These are phyloP conservation scores for Amanita muscaria DNA, from an alignment of 768 basidiomycete genomes.

Conservation along the genomic window DNA sequence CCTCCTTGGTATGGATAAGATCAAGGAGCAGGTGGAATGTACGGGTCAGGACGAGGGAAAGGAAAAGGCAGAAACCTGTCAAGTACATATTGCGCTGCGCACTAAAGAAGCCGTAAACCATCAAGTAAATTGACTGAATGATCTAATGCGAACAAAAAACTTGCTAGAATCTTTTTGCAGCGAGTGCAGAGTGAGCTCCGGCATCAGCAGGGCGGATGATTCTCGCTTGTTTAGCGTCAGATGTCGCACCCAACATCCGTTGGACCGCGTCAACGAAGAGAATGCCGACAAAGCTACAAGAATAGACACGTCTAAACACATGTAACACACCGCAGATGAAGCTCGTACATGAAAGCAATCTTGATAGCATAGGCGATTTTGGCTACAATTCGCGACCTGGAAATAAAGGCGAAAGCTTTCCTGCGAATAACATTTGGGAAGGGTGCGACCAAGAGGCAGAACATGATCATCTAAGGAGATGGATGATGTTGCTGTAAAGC, in stretches of 20 bases:
- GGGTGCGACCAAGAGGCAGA: slow-evolving; percentile 77
- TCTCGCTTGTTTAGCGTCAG: slow-evolving; percentile 65
- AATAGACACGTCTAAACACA: background rate
- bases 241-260: slow-evolving; percentile 77
- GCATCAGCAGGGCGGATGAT: slow-evolving; percentile 46
- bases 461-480: slow-evolving; percentile 61
- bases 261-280: slow-evolving; percentile 90
- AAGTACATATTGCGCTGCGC: slow-evolving; percentile 89
- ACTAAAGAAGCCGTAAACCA: slow-evolving; percentile 26
- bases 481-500: background rate
- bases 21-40: slow-evolving; percentile 91
- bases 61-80: slow-evolving; percentile 90
- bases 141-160: too few relatives aligned
- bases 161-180: slow-evolving; percentile 91
- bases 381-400: slow-evolving; percentile 60
- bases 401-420: slow-evolving; percentile 62
- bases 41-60: slow-evolving; percentile 89
- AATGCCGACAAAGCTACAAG: slow-evolving; percentile 65
- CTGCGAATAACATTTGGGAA: slow-evolving; percentile 73
- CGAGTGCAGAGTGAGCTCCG: slow-evolving; percentile 77
- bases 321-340: slow-evolving; percentile 11
- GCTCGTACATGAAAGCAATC: slow-evolving; percentile 82
- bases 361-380: slow-evolving; percentile 89
- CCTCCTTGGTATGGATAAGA: slow-evolving; percentile 83
- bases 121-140: background rate